Evolutionary conservation across 1,284 basidiomycete species (phyloP), one percentile per base, ranked within the genome.

Genomic region (Pseudozyma sp.): DNA sequence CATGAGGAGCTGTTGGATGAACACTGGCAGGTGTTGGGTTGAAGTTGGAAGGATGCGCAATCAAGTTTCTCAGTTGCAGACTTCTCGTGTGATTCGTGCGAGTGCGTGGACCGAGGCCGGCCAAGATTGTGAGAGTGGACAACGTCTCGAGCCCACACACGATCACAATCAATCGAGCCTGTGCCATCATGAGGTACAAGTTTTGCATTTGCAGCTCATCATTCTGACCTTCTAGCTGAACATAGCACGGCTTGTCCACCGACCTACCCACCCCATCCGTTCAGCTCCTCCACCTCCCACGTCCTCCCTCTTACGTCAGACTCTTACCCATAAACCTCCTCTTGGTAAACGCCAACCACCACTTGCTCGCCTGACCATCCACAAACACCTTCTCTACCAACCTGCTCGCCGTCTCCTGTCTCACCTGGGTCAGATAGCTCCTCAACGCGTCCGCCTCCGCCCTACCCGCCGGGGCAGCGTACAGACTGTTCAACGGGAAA

Each of bases 311-410:
- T 9, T 11, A 68, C 14, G 68, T 77, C 34, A 83, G 61, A 42
- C 76, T 81, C 76, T 81, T 83, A 59, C 81, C 81, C 81, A 83
- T 82, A 57, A 84, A 84, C 57, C 75, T 73, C 44, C 82, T 68
- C 81, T 84, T 84, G 5, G 81, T 95, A 90, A 99, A 99, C 39
- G 93, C 92, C 92, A 99, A 94, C 97, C 97, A 99, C 96, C 96
- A 99, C 86, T 99, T 99, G 88, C 92, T 97, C 1, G 97, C 94
- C 84, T 92, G 94, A 90, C 50, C 92, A 89, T 87, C 95, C 88
- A 79, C 70, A 85, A 98, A 99, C 43, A 99, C 87, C 61, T 90
- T 89, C 80, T 97, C 94, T 35, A 94, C 89, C 56, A 99, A 86
- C 44, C 97, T 90, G 13, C 90, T 87, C 16, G 94, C 92, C 29